A percentile compares a stretch with the other conserved stretches of the same genome.
Conservation (phyloP, 2,329 filamentous ascomycete genomes). For the Microsporum canis region DNA sequence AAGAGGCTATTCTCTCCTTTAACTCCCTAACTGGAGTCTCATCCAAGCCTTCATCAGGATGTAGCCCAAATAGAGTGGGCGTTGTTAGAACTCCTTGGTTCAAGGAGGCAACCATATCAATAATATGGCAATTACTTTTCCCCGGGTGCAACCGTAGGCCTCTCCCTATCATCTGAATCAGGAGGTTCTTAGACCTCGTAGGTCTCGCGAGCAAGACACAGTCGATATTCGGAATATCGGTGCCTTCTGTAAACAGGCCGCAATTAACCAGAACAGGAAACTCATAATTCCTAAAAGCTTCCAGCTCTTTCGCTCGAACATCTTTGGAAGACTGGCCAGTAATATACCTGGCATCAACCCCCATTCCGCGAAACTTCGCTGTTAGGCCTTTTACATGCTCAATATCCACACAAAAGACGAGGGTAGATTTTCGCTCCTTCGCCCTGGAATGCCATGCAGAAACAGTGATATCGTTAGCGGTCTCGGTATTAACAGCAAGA, state of each 20-base stretch:
- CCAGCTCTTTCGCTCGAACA: conserved; percentile 58
- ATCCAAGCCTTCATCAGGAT: conserved; percentile 66
- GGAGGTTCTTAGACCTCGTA: conserved; percentile 80
- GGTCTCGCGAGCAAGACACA: conserved; percentile 80
- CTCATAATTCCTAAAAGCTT: conserved; percentile 61
- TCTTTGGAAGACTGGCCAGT: conserved; percentile 64
- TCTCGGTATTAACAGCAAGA: conserved; percentile 65
- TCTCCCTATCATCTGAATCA: conserved; percentile 95
- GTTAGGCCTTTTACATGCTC: conserved; percentile 68
- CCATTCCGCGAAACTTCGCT: conserved; percentile 60
- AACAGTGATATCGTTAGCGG: conserved; percentile 73
- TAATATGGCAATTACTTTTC: conserved; percentile 84
- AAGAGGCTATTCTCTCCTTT: conserved; percentile 34
- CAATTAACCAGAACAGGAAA: conserved; percentile 90
- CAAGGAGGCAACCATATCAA: conserved; percentile 86
- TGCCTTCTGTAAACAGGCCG: conserved; percentile 92
- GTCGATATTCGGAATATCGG: conserved; percentile 94
- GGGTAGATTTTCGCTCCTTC: conserved; percentile 61
- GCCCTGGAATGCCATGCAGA: conserved; percentile 77
- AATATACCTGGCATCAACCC: conserved; percentile 76
- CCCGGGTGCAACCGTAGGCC: conserved; percentile 72
- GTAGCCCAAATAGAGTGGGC: conserved; percentile 83
- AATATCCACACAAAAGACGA: conserved; percentile 90
- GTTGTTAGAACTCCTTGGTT: conserved; percentile 77
- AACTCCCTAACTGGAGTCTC: conserved; percentile 54